phyloP scores from a whole-genome alignment of 75 land plant genomes.

The Selaginella moellendorffii region DNA sequence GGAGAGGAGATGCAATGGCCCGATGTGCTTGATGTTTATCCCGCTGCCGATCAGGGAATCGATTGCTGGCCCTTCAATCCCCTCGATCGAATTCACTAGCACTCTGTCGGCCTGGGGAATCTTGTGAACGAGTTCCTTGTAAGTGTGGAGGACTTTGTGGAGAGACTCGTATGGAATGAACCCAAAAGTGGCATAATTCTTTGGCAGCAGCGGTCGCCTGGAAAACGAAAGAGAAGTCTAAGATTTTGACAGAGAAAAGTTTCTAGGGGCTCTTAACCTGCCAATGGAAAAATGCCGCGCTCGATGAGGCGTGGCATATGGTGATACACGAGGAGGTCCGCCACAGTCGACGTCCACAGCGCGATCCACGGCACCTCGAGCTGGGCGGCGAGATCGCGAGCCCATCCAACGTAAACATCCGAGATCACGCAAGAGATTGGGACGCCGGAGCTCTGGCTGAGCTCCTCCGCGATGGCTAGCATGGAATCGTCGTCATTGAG shows the following conservation, averaged over 20 bases:
- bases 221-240: too few species aligned
- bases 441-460: background rate
- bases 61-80: background rate
- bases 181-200: background rate
- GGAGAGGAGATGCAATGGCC: too few species aligned
- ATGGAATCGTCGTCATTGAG: background rate
- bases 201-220: too few species aligned
- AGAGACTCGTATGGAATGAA: background rate
- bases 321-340: background rate
- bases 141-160: background rate
- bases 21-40: background rate
- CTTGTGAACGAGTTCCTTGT: background rate
- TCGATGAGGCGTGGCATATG: background rate
- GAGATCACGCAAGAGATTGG: background rate
- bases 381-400: background rate
- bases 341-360: background rate
- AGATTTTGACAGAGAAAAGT: too few species aligned
- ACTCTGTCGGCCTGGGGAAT: background rate
- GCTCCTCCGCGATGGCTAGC: background rate
- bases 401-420: background rate
- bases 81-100: background rate
- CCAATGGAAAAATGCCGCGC: background rate
- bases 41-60: background rate
- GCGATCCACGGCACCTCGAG: background rate
- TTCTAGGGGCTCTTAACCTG: too few species aligned